These are phyloP conservation scores for Meira miltonrushii DNA, from an alignment of 1,284 basidiomycete species.

Conservation along the genomic window DNA sequence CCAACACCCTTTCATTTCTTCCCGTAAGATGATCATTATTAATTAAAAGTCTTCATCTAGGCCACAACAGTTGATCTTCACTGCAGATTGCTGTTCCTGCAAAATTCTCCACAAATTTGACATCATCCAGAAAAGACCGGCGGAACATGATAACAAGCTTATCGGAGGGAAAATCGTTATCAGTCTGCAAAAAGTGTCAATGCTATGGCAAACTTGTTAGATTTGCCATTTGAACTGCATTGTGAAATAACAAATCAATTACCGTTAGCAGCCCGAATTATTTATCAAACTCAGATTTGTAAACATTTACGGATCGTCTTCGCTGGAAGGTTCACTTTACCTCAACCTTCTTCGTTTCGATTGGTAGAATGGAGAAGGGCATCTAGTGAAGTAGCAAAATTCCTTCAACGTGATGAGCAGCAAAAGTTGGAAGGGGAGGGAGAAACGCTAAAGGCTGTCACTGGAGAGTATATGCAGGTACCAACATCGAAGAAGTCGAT, in stretches of 20 bases:
- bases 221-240: conserved; percentile 5
- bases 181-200: not conserved
- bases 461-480: not conserved
- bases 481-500: conserved; percentile 2
- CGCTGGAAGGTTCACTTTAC: not conserved
- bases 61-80: too few relatives aligned
- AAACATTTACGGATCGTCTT: not conserved
- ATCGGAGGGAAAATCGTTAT: too few relatives aligned
- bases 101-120: too few relatives aligned
- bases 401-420: not conserved
- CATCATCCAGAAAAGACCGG: too few relatives aligned
- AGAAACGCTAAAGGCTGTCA: not conserved
- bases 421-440: not conserved
- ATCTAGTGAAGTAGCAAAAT: not conserved
- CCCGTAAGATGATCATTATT: too few relatives aligned
- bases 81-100: too few relatives aligned
- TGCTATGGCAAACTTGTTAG: not conserved
- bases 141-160: too few relatives aligned
- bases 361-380: conserved; percentile 5
- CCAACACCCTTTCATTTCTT: too few relatives aligned
- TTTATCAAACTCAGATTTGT: conserved; percentile 4
- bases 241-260: not conserved
- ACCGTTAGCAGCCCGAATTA: not conserved
- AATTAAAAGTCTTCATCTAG: too few relatives aligned
- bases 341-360: not conserved